These are phyloP conservation scores for Ophiosphaerella narmari DNA, from an alignment of 2,329 filamentous ascomycete species.

Conservation along the genomic window DNA sequence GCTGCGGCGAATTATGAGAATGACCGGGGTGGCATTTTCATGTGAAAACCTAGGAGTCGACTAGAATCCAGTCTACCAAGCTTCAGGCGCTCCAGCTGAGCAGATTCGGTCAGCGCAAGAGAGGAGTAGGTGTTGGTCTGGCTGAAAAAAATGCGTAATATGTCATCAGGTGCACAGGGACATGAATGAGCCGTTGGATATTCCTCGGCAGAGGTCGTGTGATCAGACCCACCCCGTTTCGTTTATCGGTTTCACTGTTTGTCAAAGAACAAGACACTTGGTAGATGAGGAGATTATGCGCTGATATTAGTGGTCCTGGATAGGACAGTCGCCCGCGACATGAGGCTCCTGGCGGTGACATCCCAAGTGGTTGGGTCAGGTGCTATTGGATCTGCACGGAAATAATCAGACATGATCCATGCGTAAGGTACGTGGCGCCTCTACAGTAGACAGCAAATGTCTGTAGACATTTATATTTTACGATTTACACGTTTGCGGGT, in stretches of 20 bases:
- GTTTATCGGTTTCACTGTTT: not conserved
- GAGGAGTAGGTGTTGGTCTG: no score
- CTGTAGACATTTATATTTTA: no score
- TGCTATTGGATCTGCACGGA: not conserved
- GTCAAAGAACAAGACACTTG: not conserved
- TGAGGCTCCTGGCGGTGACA: not conserved
- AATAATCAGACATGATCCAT: not conserved
- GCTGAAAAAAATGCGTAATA: no score
- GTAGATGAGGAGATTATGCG: not conserved
- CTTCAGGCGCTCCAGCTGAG: no score
- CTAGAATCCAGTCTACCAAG: not conserved
- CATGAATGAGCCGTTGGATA: no score
- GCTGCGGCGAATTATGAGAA: constrained; percentile 11
- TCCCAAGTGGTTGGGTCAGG: not conserved
- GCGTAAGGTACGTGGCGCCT: not conserved
- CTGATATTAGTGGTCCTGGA: not conserved
- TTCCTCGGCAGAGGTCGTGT: not conserved
- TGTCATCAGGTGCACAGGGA: no score
- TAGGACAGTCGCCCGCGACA: not conserved
- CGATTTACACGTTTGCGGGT: not conserved
- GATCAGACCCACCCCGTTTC: not conserved
- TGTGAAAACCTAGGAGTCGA: constrained; percentile 12
- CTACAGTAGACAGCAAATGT: not conserved
- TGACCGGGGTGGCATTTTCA: constrained; percentile 22
- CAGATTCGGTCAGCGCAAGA: no score